Evolutionary conservation across 352 stramenopile species (phyloP).

Genomic region (Pythium aristosporum): DNA sequence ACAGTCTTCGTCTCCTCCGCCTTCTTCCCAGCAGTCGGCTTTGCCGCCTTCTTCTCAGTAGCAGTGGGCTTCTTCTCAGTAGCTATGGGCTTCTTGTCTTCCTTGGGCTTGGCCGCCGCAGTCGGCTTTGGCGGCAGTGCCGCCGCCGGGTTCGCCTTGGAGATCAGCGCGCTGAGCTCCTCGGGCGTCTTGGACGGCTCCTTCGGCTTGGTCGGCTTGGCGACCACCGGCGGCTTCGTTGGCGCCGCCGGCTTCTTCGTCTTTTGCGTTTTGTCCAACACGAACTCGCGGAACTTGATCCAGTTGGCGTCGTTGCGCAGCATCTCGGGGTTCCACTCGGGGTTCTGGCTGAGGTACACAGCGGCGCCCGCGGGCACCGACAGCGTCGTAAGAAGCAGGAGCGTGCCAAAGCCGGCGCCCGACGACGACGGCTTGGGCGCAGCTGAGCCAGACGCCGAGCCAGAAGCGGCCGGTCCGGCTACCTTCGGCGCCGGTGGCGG

Average conservation of each 20-base stretch:
- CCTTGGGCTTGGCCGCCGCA: conserved; percentile 16
- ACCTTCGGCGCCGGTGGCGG: not conserved
- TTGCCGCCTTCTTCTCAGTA: conserved; percentile 7
- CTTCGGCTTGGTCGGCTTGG: conserved; percentile 26
- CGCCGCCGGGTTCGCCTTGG: conserved; percentile 34
- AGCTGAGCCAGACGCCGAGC: conserved; percentile 28
- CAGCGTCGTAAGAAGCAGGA: conserved; percentile 50
- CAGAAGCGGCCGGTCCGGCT: not conserved
- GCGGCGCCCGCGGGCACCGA: conserved; percentile 48
- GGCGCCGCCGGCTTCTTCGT: conserved; percentile 5
- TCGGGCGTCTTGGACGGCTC: conserved; percentile 36
- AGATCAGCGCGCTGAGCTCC: conserved; percentile 49
- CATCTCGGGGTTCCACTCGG: conserved; percentile 67
- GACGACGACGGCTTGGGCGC: conserved; percentile 36
- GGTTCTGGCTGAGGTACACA: conserved; percentile 78
- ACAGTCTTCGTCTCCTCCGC: conserved; percentile 22
- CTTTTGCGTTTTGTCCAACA: conserved; percentile 42
- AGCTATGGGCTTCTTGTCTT: conserved; percentile 14
- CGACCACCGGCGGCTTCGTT: not conserved
- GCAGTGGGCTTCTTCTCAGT: conserved; percentile 2
- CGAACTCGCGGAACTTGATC: conserved; percentile 73
- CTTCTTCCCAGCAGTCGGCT: conserved; percentile 7
- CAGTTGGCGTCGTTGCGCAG: conserved; percentile 63
- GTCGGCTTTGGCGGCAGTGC: conserved; percentile 18
- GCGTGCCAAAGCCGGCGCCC: conserved; percentile 32